Percentiles rank a stretch among this genome's conserved stretches.
Evolutionary conservation across 192 early-diverging fungal species (phyloP).

Genomic region (Gamsiella multidivaricata): DNA sequence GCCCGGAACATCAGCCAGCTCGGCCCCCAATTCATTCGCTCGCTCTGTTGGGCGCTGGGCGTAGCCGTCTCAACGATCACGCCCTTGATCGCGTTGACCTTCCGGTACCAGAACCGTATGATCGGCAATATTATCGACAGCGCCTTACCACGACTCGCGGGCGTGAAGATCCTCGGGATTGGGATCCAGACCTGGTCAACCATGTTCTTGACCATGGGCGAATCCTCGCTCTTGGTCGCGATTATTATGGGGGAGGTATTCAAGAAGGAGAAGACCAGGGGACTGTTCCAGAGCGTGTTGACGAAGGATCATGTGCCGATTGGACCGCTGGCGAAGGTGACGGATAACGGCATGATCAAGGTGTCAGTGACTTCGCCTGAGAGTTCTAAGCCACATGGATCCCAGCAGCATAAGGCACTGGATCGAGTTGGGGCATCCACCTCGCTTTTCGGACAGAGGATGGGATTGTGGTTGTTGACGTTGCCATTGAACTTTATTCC

Average conservation of each 20-base stretch:
- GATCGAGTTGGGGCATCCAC: slow-evolving; percentile 19
- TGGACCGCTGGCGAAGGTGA: slow-evolving; percentile 33
- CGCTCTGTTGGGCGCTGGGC: slow-evolving; percentile 45
- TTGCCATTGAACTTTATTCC: slow-evolving; percentile 60
- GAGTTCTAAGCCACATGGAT: neutral
- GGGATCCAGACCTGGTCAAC: slow-evolving; percentile 54
- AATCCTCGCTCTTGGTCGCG: slow-evolving; percentile 37
- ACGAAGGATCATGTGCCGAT: slow-evolving; percentile 43
- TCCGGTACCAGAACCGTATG: slow-evolving; percentile 41
- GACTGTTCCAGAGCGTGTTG: slow-evolving; percentile 45
- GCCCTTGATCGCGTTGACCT: slow-evolving; percentile 39
- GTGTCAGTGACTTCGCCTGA: slow-evolving; percentile 16
- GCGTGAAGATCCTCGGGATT: slow-evolving; percentile 41
- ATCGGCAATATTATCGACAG: slow-evolving; percentile 48
- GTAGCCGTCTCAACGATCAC: slow-evolving; percentile 51
- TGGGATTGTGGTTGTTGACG: slow-evolving; percentile 56
- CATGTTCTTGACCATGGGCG: slow-evolving; percentile 54
- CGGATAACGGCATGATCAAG: slow-evolving; percentile 38
- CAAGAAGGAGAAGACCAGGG: slow-evolving; percentile 49
- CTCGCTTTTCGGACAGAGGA: slow-evolving; percentile 48
- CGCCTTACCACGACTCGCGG: slow-evolving; percentile 34
- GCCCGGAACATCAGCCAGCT: slow-evolving; percentile 40
- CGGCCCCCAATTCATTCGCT: slow-evolving; percentile 48
- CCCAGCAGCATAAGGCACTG: slow-evolving; percentile 12
- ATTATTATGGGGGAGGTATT: slow-evolving; percentile 54